phyloP scores from a whole-genome alignment of 2,329 filamentous ascomycete species.

The Pseudogymnoascus sp. region DNA sequence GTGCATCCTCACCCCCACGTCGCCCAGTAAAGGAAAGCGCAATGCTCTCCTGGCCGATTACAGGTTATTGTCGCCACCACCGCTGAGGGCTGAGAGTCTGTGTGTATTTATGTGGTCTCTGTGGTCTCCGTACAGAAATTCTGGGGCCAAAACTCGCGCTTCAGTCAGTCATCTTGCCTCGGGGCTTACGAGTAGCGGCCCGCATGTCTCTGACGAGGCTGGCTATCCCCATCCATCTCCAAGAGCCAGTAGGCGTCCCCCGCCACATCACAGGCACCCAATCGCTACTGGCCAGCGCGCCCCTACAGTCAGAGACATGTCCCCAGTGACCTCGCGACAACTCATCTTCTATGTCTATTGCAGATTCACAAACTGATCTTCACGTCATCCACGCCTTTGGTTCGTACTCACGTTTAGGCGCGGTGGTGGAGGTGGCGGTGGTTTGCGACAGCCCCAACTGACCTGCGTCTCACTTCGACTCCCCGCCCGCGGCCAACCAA shows the following conservation, averaged over 20 bases:
- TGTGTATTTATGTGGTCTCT: background rate
- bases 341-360: background rate
- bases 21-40: background rate
- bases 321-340: background rate
- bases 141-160: background rate
- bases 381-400: background rate
- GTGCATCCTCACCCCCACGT: slow-evolving; percentile 1
- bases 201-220: background rate
- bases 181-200: slow-evolving; percentile 3
- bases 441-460: slow-evolving; percentile 6
- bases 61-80: background rate
- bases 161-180: slow-evolving; percentile 4
- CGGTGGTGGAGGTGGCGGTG: slow-evolving; percentile 8
- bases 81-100: background rate
- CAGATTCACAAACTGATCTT: background rate
- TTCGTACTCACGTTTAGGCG: slow-evolving; percentile 1
- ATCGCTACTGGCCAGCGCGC: background rate
- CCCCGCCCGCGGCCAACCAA: background rate
- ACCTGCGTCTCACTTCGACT: slow-evolving; percentile 7
- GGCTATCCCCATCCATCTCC: background rate
- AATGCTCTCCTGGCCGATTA: background rate
- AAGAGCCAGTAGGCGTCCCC: background rate
- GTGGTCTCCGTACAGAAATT: background rate
- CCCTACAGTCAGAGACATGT: background rate
- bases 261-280: slow-evolving; percentile 10